These are phyloP conservation scores for Reticulascus tulasneorum DNA, from an alignment of 2,329 filamentous ascomycete species.

Conservation along the genomic window DNA sequence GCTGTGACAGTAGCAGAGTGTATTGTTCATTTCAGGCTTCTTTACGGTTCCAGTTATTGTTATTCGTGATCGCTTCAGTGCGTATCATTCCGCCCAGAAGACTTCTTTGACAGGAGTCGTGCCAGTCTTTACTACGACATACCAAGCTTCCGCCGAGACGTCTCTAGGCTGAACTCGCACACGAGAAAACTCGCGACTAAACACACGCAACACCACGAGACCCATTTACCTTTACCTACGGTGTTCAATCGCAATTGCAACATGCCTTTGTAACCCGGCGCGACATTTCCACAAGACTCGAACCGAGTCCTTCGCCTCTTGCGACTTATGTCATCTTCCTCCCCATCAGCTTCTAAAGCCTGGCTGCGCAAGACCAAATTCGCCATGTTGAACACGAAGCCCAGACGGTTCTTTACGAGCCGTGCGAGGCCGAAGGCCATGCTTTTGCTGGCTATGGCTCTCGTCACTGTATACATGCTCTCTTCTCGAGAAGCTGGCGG, in stretches of 20 bases:
- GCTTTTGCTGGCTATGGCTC: constrained; percentile 34
- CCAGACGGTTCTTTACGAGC: constrained; percentile 18
- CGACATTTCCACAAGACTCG: constrained; percentile 3
- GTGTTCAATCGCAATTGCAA: constrained; percentile 4
- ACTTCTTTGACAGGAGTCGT: constrained; percentile 34
- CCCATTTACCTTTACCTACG: constrained; percentile 5
- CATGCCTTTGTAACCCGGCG: constrained; percentile 11
- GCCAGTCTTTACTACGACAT: constrained; percentile 31
- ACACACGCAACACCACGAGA: too few relatives aligned
- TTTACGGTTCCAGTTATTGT: too few relatives aligned
- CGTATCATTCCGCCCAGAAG: constrained; percentile 9
- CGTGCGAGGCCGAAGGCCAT: constrained; percentile 38
- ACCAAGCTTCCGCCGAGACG: too few relatives aligned
- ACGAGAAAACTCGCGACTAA: too few relatives aligned
- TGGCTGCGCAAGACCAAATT: too few relatives aligned
- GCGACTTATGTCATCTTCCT: too few relatives aligned
- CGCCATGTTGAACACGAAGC: constrained; percentile 22
- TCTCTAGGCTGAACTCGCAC: too few relatives aligned
- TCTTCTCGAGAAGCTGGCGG: constrained; percentile 32
- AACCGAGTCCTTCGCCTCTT: too few relatives aligned
- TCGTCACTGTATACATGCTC: constrained; percentile 39
- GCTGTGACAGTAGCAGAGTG: too few relatives aligned
- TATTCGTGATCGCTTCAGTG: too few relatives aligned
- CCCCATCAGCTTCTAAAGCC: too few relatives aligned
- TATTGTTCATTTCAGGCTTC: too few relatives aligned